Percentiles rank a stretch among this genome's conserved stretches.
phyloP scores from a whole-genome alignment of 164 flowering plant genomes.

The Paratinospora sagittata region DNA sequence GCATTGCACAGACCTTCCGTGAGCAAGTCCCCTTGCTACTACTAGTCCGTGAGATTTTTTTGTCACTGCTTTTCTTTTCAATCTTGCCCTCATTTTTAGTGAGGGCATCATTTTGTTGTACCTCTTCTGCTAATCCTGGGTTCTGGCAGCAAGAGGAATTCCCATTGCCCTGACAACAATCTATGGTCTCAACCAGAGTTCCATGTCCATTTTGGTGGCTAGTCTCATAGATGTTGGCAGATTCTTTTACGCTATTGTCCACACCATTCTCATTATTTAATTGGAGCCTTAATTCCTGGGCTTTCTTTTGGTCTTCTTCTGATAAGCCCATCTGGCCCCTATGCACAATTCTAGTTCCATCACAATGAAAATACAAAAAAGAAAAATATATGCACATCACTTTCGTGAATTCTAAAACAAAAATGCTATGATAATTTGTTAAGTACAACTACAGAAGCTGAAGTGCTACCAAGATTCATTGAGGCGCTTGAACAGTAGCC shows the following conservation, averaged over 20 bases:
- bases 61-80: slow-evolving; percentile 27
- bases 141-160: slow-evolving; percentile 53
- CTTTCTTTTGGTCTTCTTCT: slow-evolving; percentile 72
- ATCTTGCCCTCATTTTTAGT: slow-evolving; percentile 15
- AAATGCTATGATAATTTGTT: background rate
- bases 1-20: slow-evolving; percentile 50
- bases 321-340: slow-evolving; percentile 99
- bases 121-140: slow-evolving; percentile 19
- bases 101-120: slow-evolving; percentile 8
- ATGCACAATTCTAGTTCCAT: slow-evolving; percentile 9
- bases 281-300: slow-evolving; percentile 51
- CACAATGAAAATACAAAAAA: background rate
- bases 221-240: slow-evolving; percentile 15
- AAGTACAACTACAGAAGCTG: background rate
- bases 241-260: slow-evolving; percentile 26
- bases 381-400: background rate
- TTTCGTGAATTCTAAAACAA: no score
- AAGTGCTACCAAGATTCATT: no score
- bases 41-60: slow-evolving; percentile 23
- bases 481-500: background rate
- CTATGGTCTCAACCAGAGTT: slow-evolving; percentile 23
- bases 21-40: slow-evolving; percentile 28
- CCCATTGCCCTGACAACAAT: slow-evolving; percentile 62
- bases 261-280: slow-evolving; percentile 22
- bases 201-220: slow-evolving; percentile 14